A percentile compares a stretch with the other conserved stretches of the same genome.
These are phyloP conservation scores for Beauveria asiatica DNA, from an alignment of 2,329 filamentous ascomycete species.

Conservation along the genomic window DNA sequence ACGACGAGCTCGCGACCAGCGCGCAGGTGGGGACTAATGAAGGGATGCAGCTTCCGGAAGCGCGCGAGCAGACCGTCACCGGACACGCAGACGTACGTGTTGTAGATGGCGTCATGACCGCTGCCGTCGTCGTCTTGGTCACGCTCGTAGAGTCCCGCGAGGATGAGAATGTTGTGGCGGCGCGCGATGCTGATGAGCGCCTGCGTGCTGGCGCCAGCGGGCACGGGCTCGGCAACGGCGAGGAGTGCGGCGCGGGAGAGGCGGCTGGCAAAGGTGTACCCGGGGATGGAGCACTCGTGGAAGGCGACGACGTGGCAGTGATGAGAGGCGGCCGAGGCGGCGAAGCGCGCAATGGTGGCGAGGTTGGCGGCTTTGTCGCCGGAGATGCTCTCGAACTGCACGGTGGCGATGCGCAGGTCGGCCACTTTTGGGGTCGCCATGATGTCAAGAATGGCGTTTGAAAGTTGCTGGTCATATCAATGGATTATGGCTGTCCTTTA, in stretches of 20 bases:
- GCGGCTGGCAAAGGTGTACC: conserved; percentile 12
- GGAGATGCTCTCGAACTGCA: conserved; percentile 12
- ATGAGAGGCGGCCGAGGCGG: not conserved
- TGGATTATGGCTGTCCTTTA: not conserved
- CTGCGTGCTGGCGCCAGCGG: conserved; percentile 1
- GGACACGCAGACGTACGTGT: conserved; percentile 15
- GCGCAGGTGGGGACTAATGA: conserved; percentile 13
- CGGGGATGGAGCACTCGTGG: conserved; percentile 13
- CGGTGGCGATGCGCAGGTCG: conserved; percentile 10
- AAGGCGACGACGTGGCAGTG: conserved; percentile 11
- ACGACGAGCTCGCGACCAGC: conserved; percentile 12
- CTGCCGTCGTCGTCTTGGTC: not conserved
- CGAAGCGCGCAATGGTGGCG: conserved; percentile 5
- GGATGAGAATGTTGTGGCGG: conserved; percentile 1
- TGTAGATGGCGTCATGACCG: conserved; percentile 6
- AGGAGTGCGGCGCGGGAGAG: conserved; percentile 1
- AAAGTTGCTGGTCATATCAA: not conserved
- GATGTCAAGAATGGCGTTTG: not conserved
- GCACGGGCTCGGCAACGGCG: conserved; percentile 9
- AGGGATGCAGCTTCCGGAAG: conserved; percentile 16
- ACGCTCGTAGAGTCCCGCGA: conserved; percentile 12
- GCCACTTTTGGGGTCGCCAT: not conserved
- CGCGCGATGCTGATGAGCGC: conserved; percentile 3
- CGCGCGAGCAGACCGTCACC: conserved; percentile 11
- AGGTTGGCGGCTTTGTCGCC: conserved; percentile 13